A percentile compares a stretch with the other conserved stretches of the same genome.
Evolutionary conservation across 2,329 filamentous ascomycete species (phyloP).

Genomic region (Pseudofabraea citricarpa): DNA sequence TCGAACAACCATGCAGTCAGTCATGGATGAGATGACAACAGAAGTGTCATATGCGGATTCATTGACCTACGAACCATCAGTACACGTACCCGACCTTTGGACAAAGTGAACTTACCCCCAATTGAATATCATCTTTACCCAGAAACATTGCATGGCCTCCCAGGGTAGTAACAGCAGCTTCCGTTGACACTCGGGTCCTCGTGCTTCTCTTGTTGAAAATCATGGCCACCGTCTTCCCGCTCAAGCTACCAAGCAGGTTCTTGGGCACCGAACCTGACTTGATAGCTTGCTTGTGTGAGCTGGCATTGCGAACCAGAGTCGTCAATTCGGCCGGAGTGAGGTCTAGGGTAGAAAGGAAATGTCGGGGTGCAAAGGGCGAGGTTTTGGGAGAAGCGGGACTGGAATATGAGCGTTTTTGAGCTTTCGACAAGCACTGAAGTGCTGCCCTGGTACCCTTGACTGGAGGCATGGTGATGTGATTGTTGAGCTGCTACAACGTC

Average conservation of each 20-base stretch:
- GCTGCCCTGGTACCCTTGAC: slow-evolving; percentile 18
- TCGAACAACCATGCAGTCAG: slow-evolving; percentile 75
- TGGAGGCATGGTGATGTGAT: slow-evolving; percentile 16
- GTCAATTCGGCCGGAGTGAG: slow-evolving; percentile 75
- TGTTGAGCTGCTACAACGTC: slow-evolving; percentile 3
- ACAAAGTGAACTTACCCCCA: slow-evolving; percentile 53
- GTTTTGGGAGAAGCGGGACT: slow-evolving; percentile 13
- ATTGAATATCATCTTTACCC: slow-evolving; percentile 91
- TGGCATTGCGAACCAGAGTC: slow-evolving; percentile 77
- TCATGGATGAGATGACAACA: slow-evolving; percentile 91
- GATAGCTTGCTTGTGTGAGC: slow-evolving; percentile 68
- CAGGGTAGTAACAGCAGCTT: slow-evolving; percentile 82
- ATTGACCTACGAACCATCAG: slow-evolving; percentile 48
- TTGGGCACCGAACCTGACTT: slow-evolving; percentile 62
- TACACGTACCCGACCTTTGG: neutral
- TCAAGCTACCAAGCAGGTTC: slow-evolving; percentile 56
- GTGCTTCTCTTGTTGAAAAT: slow-evolving; percentile 97
- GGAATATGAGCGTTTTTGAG: slow-evolving; percentile 18
- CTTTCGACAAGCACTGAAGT: slow-evolving; percentile 15
- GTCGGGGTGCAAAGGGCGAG: slow-evolving; percentile 63
- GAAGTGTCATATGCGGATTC: slow-evolving; percentile 93
- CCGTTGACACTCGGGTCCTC: slow-evolving; percentile 87
- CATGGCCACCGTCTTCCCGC: slow-evolving; percentile 82
- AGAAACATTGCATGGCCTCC: slow-evolving; percentile 96
- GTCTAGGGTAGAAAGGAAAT: slow-evolving; percentile 89